Percentiles rank a stretch among this genome's conserved stretches.
Evolutionary conservation across 331 rosid genomes (phyloP).

Genomic region (Malus hybrid): DNA sequence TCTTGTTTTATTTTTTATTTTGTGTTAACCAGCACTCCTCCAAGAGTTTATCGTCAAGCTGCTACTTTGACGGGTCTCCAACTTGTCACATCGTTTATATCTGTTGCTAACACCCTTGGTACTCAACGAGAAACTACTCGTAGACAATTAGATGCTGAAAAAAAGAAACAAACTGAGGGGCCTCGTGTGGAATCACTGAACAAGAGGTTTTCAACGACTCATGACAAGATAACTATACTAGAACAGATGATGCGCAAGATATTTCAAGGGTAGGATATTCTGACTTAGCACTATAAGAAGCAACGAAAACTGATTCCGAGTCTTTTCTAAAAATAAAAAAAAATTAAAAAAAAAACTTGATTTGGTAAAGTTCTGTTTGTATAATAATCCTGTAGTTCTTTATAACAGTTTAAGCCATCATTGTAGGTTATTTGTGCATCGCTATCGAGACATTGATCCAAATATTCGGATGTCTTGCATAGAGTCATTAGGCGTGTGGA

Average conservation of each 20-base stretch:
- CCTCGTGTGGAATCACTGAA: constrained; percentile 87
- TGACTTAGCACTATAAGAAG: constrained; percentile 8
- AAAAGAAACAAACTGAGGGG: constrained; percentile 81
- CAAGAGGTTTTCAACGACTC: constrained; percentile 77
- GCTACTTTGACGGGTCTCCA: constrained; percentile 92
- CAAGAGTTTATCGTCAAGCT: constrained; percentile 92
- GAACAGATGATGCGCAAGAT: constrained; percentile 99
- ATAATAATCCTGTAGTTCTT: constrained; percentile 11
- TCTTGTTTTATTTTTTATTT: constrained; percentile 2
- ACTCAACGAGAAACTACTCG: constrained; percentile 91
- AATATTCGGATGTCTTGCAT: constrained; percentile 86
- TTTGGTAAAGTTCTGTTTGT: not conserved
- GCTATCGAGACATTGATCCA: constrained; percentile 89
- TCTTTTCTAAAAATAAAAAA: too few species aligned
- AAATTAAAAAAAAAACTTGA: not conserved
- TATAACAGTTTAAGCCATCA: constrained; percentile 16
- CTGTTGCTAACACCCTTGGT: constrained; percentile 75
- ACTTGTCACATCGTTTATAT: constrained; percentile 85
- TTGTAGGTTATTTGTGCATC: constrained; percentile 95
- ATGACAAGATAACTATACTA: constrained; percentile 66
- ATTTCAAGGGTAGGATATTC: constrained; percentile 76
- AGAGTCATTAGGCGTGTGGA: constrained; percentile 87
- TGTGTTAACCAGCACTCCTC: constrained; percentile 72
- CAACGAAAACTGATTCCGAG: not conserved
- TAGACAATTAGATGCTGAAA: constrained; percentile 93